phyloP scores from a whole-genome alignment of 2,329 filamentous ascomycete species.

The Phyllosticta ampelicida region DNA sequence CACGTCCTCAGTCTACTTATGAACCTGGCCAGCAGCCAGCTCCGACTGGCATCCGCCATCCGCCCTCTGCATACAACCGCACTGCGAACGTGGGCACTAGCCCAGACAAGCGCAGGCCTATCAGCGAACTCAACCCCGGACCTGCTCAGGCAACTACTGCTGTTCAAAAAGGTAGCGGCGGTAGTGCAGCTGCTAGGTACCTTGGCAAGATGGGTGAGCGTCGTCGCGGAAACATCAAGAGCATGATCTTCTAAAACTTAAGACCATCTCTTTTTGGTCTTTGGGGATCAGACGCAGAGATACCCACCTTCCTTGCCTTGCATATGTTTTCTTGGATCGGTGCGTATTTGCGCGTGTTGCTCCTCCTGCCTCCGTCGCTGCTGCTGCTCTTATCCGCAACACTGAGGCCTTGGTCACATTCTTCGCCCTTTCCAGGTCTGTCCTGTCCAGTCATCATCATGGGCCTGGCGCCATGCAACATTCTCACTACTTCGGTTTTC shows the following conservation, averaged over 20 bases:
- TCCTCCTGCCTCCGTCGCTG: not conserved
- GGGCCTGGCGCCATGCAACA: not conserved
- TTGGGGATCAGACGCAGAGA: not conserved
- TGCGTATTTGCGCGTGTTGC: not conserved
- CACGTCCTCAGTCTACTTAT: constrained; percentile 21
- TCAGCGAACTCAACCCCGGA: constrained; percentile 11
- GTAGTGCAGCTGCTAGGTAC: not conserved
- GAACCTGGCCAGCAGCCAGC: constrained; percentile 19
- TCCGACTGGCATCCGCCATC: constrained; percentile 18
- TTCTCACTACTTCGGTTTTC: not conserved
- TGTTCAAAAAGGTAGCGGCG: not conserved
- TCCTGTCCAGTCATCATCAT: not conserved
- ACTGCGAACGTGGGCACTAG: not conserved
- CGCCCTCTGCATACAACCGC: constrained; percentile 15
- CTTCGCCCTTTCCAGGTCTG: not conserved
- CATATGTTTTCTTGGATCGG: not conserved
- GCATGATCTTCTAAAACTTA: constrained; percentile 30
- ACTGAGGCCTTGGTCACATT: not conserved
- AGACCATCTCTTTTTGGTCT: not conserved
- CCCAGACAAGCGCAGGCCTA: constrained; percentile 19
- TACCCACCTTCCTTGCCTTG: not conserved
- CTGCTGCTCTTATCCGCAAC: not conserved
- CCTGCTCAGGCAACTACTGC: constrained; percentile 10
- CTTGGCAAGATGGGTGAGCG: constrained; percentile 6
- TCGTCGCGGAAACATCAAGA: constrained; percentile 28